Evolutionary conservation across 2,329 filamentous ascomycete species (phyloP).

Genomic region (Pestalotiopsis fici): DNA sequence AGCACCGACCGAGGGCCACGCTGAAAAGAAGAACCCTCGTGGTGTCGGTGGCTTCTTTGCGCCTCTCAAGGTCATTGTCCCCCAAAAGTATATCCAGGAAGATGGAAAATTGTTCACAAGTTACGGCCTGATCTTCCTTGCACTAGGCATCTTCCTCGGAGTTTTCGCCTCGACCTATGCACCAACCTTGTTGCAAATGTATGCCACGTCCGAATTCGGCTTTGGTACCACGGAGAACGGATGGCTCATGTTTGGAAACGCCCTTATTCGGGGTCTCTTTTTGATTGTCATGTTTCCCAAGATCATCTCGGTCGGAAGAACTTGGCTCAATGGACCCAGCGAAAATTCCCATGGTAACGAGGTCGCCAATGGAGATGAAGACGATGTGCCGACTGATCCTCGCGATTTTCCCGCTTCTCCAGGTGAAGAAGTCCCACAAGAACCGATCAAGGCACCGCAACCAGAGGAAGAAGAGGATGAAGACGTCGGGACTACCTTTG

Average conservation of each 20-base stretch:
- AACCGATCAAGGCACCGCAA: constrained; percentile 22
- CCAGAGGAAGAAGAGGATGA: constrained; percentile 29
- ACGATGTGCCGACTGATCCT: constrained; percentile 21
- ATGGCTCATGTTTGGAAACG: constrained; percentile 57
- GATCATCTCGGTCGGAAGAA: constrained; percentile 50
- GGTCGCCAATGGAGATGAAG: constrained; percentile 8
- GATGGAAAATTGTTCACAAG: constrained; percentile 55
- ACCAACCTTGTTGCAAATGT: constrained; percentile 61
- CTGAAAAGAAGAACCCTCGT: constrained; percentile 21
- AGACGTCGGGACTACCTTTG: constrained; percentile 47
- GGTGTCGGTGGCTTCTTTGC: constrained; percentile 60
- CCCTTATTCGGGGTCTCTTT: constrained; percentile 55
- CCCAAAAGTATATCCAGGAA: constrained; percentile 52
- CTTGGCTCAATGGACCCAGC: constrained; percentile 29
- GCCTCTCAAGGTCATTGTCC: constrained; percentile 62
- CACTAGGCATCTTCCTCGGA: constrained; percentile 65
- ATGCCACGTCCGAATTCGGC: constrained; percentile 53
- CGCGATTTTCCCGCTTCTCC: constrained; percentile 22
- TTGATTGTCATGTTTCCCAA: constrained; percentile 54
- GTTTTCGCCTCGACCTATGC: constrained; percentile 72
- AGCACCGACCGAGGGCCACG: constrained; percentile 12
- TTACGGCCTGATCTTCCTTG: constrained; percentile 65
- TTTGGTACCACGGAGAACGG: constrained; percentile 59
- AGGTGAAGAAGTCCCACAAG: constrained; percentile 25
- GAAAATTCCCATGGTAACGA: not conserved